Base-by-base conservation (phyloP, 306 rosid genomes). In the Cyamopsis tetragonoloba region DNA sequence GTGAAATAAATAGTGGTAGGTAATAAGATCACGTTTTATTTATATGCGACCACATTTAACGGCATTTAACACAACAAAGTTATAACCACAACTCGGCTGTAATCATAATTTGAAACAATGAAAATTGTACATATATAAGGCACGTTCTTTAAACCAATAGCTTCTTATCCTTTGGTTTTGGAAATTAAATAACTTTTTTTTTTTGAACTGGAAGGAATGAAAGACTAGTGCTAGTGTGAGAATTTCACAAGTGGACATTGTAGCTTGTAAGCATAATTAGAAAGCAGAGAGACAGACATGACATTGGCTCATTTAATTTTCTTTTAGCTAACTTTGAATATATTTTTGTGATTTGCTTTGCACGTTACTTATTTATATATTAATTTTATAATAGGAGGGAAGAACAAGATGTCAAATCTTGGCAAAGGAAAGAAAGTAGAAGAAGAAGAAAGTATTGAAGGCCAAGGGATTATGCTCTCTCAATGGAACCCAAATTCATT, bases 381-480 rank as follows among this genome's bases (percentile, higher is more conserved):
- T 44, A 32, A 22, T 62, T 18, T 46, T 18, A 28, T 37, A 42
- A 10, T 49, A 35, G 26, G 15, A 35, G 26, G 15, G 34, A 56
- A 72, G 87, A 79, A 83, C 84, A 79, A 78, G 8, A 53, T 75
- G 75, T 85, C 88, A 71, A 66, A 72, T 85, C 85, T 41, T 47
- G 54, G 47, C 22, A 73, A 20, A 32, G 20, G 37, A 48, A 5
- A 35, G 39, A 50, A 74, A 72, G 7, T 23, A 30, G 34, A 28
- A 62, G 72, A 68, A 58, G 66, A n/a, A n/a, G n/a, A n/a, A n/a
- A n/a, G n/a, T n/a, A 65, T 54, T 24, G 65, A 71, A 44, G 68
- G 80, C n/a, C n/a, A n/a, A n/a, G n/a, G n/a, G n/a, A n/a, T n/a
- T n/a, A 80, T 65, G 73, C 68, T 61, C 6, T 48, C 20, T 49